Percentiles rank a stretch among this genome's conserved stretches.
These are phyloP conservation scores for Neoarthrinium moseri DNA, from an alignment of 2,329 filamentous ascomycete genomes.

Conservation along the genomic window DNA sequence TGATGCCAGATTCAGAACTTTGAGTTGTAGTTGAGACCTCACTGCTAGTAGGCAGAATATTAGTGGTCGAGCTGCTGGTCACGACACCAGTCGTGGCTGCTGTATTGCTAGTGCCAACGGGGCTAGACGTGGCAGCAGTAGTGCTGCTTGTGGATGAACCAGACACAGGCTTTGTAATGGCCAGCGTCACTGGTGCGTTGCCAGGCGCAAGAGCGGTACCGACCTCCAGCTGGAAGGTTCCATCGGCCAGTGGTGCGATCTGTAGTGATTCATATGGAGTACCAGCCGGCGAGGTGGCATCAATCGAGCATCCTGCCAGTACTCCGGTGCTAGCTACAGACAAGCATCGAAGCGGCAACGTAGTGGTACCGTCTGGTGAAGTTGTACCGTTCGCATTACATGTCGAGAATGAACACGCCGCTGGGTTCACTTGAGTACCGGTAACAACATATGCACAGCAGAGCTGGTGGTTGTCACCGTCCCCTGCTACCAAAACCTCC, in stretches of 20 bases:
- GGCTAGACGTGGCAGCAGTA: no score
- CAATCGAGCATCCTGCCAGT: neutral
- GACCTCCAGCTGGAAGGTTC: neutral
- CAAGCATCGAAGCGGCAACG: neutral
- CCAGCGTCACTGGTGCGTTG: neutral
- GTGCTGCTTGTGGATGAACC: neutral
- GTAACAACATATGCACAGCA: neutral
- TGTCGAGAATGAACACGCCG: neutral
- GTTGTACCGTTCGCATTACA: neutral
- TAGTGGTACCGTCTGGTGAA: neutral
- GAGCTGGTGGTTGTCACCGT: neutral
- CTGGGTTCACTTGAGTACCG: neutral
- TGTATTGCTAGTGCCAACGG: no score
- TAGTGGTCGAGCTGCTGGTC: neutral
- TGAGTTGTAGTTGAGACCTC: no score
- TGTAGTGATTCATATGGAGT: neutral
- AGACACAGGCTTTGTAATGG: neutral
- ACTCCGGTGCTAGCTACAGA: neutral
- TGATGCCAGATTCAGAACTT: no score
- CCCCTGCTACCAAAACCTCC: neutral
- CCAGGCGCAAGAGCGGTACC: neutral
- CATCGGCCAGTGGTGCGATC: neutral
- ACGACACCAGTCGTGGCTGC: neutral
- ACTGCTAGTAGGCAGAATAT: no score
- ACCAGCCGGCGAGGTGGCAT: neutral